Evolutionary conservation across 805 yeast genomes (phyloP).

Genomic region (Myxozyma kluyveri): DNA sequence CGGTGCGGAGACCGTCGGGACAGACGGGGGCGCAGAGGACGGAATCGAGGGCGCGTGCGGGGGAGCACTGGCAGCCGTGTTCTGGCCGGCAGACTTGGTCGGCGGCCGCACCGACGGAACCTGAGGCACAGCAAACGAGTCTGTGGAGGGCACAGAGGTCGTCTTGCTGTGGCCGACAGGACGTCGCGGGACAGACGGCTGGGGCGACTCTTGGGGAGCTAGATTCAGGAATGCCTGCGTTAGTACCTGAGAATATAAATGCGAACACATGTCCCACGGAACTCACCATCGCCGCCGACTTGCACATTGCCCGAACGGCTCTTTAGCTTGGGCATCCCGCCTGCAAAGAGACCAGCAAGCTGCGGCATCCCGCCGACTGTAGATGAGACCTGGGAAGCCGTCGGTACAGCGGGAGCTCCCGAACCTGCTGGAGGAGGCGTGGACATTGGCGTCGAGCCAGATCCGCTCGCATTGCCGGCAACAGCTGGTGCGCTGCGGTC

Average conservation of each 20-base stretch:
- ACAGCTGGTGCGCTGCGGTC: conserved; percentile 63
- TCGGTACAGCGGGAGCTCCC: conserved; percentile 30
- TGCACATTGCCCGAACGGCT: no score
- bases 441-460: conserved; percentile 18
- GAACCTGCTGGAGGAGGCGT: conserved; percentile 13
- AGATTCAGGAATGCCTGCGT: conserved; percentile 11
- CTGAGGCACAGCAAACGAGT: conserved; percentile 24
- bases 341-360: conserved; percentile 69
- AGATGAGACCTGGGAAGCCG: conserved; percentile 6
- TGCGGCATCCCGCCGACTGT: conserved; percentile 13
- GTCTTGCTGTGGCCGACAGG: conserved; percentile 22
- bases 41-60: conserved; percentile 13
- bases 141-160: conserved; percentile 7
- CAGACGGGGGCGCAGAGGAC: conserved; percentile 18
- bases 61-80: conserved; percentile 9
- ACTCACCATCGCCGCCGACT: conserved; percentile 36
- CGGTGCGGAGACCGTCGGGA: conserved; percentile 6
- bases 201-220: conserved; percentile 5
- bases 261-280: conserved; percentile 26
- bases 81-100: conserved; percentile 6
- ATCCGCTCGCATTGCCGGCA: conserved; percentile 42
- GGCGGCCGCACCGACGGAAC: conserved; percentile 22
- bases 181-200: conserved; percentile 24
- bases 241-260: background rate
- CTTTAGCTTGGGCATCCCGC: conserved; percentile 73